Percentiles rank a stretch among this genome's conserved stretches.
These are phyloP conservation scores for Apium graveolens DNA, from an alignment of 129 eudicot species.

Conservation along the genomic window DNA sequence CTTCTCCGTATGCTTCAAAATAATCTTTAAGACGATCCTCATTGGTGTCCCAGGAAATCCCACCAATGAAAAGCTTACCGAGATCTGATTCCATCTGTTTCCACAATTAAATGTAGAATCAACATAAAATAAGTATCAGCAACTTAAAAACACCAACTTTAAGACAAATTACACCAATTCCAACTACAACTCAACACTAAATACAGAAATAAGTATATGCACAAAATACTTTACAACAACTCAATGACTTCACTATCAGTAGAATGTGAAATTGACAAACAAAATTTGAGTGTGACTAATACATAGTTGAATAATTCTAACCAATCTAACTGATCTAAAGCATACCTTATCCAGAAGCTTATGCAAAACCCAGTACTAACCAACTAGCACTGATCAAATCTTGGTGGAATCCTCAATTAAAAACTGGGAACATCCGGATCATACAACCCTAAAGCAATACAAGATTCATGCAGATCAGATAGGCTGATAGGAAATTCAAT, in stretches of 20 bases:
- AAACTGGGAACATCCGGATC: slow-evolving; percentile 44
- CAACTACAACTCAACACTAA: slow-evolving; percentile 17
- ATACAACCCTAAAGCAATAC: slow-evolving; percentile 20
- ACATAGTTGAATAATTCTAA: slow-evolving; percentile 11
- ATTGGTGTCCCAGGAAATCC: slow-evolving; percentile 92
- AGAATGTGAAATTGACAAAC: slow-evolving; percentile 16
- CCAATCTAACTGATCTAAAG: slow-evolving; percentile 37
- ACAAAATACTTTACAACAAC: not conserved
- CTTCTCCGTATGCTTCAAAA: slow-evolving; percentile 67
- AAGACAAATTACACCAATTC: slow-evolving; percentile 10
- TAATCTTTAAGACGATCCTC: slow-evolving; percentile 72
- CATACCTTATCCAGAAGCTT: slow-evolving; percentile 47
- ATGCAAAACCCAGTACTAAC: slow-evolving; percentile 6
- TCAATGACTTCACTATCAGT: not conserved
- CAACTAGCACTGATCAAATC: slow-evolving; percentile 30
- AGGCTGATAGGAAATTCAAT: slow-evolving; percentile 6
- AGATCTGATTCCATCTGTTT: slow-evolving; percentile 59
- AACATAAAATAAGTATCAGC: slow-evolving; percentile 17
- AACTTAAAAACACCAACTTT: slow-evolving; percentile 16
- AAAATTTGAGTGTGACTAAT: not conserved
- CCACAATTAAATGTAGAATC: slow-evolving; percentile 28
- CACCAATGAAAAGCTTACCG: slow-evolving; percentile 84
- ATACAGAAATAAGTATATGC: not conserved
- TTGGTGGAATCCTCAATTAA: slow-evolving; percentile 21
- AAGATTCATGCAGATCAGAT: slow-evolving; percentile 30